phyloP scores from a whole-genome alignment of 2,329 filamentous ascomycete species.

The Trichophaea hybrida region DNA sequence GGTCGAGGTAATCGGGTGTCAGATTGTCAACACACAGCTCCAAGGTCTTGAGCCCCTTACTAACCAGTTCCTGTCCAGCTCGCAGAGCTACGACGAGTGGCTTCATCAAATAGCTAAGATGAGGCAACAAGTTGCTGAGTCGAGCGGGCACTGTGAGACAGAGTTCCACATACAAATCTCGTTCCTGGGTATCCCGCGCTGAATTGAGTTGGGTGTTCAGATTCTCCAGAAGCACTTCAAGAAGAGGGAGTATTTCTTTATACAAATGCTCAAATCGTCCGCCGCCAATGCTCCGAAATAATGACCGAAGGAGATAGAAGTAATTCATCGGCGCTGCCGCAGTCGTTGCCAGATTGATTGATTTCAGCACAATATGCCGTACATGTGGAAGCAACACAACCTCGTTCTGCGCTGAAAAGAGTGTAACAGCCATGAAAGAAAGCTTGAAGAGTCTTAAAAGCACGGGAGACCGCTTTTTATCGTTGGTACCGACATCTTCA shows the following conservation, averaged over 20 bases:
- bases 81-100: slow-evolving; percentile 90
- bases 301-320: slow-evolving; percentile 76
- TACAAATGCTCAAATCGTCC: slow-evolving; percentile 96
- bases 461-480: slow-evolving; percentile 86
- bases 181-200: slow-evolving; percentile 74
- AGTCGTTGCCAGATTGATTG: slow-evolving; percentile 86
- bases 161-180: slow-evolving; percentile 92
- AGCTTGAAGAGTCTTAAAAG: slow-evolving; percentile 89
- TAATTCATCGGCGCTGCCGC: slow-evolving; percentile 98
- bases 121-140: slow-evolving; percentile 83
- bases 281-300: slow-evolving; percentile 93
- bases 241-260: slow-evolving; percentile 86
- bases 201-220: slow-evolving; percentile 88
- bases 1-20: slow-evolving; percentile 92
- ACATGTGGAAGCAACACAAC: slow-evolving; percentile 90
- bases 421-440: slow-evolving; percentile 96
- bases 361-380: slow-evolving; percentile 92
- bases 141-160: slow-evolving; percentile 90
- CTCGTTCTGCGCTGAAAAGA: slow-evolving; percentile 91
- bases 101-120: slow-evolving; percentile 92
- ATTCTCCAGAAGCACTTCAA: slow-evolving; percentile 95
- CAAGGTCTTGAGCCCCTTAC: slow-evolving; percentile 80
- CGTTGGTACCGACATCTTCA: slow-evolving; percentile 80
- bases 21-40: slow-evolving; percentile 97
- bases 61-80: slow-evolving; percentile 83